Percentiles rank a stretch among this genome's conserved stretches.
These are phyloP conservation scores for Colletotrichum sidae DNA, from an alignment of 2,329 filamentous ascomycete genomes.

Conservation along the genomic window DNA sequence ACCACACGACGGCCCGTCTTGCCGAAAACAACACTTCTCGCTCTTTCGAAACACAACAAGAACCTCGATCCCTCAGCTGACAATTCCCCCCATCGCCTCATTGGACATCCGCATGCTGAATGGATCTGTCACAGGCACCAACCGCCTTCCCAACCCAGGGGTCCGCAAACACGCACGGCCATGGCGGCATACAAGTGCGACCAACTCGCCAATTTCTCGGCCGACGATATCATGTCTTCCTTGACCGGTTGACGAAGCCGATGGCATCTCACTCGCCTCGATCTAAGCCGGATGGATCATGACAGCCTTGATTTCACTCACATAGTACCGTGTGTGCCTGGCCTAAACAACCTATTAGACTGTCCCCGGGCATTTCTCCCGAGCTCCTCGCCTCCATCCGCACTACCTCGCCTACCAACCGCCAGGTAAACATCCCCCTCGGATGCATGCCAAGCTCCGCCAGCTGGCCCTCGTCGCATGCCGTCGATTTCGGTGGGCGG, in stretches of 20 bases:
- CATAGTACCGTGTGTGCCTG: neutral
- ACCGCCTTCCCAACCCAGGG: neutral
- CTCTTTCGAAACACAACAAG: constrained; percentile 32
- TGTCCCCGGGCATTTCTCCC: constrained; percentile 19
- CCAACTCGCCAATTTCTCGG: constrained; percentile 30
- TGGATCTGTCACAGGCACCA: constrained; percentile 15
- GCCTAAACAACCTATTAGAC: neutral
- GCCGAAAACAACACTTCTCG: constrained; percentile 43
- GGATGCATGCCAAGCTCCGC: constrained; percentile 1
- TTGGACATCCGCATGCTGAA: constrained; percentile 5
- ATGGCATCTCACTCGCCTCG: neutral
- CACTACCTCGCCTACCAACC: constrained; percentile 3
- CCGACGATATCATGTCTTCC: neutral
- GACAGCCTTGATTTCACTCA: neutral
- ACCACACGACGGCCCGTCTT: constrained; percentile 49
- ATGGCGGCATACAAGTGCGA: constrained; percentile 17
- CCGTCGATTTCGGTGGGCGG: constrained; percentile 19
- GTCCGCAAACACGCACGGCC: constrained; percentile 15
- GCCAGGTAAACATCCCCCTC: constrained; percentile 15
- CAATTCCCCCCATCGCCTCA: constrained; percentile 1
- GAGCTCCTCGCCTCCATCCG: neutral
- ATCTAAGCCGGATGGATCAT: neutral
- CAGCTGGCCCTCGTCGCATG: constrained; percentile 1
- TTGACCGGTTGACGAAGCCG: no score
- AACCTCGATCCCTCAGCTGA: constrained; percentile 30